A percentile compares a stretch with the other conserved stretches of the same genome.
phyloP scores from a whole-genome alignment of 352 stramenopile species.

The Globisporangium canariense region DNA sequence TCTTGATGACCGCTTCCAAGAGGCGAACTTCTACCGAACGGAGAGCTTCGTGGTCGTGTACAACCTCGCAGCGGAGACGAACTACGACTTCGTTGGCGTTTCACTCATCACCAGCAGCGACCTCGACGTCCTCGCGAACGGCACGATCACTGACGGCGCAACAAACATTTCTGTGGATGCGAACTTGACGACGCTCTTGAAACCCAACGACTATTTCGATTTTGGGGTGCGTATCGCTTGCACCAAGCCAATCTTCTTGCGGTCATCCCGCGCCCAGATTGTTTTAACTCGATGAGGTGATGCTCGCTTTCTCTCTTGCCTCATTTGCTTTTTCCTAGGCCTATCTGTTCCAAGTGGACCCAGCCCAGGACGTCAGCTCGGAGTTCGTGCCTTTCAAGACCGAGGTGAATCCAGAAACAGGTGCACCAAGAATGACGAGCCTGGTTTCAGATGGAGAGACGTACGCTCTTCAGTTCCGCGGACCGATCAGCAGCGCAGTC shows the following conservation, averaged over 20 bases:
- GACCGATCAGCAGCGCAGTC: conserved; percentile 23
- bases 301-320: background rate
- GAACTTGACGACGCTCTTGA: conserved; percentile 7
- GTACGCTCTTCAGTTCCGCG: conserved; percentile 24
- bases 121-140: conserved; percentile 5
- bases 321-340: conserved; percentile 16
- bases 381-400: conserved; percentile 12
- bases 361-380: background rate
- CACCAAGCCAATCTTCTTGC: background rate
- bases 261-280: too few relatives aligned
- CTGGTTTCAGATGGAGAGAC: conserved; percentile 10
- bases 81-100: conserved; percentile 51
- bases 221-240: conserved; percentile 34
- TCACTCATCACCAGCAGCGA: conserved; percentile 23
- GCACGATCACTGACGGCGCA: conserved; percentile 24
- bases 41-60: conserved; percentile 19
- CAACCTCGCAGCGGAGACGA: conserved; percentile 34
- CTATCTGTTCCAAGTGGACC: conserved; percentile 52
- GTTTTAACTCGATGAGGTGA: background rate
- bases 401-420: background rate
- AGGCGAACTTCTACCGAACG: conserved; percentile 21
- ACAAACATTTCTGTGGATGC: conserved; percentile 23
- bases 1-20: conserved; percentile 19
- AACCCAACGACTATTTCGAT: conserved; percentile 30
- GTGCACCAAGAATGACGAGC: conserved; percentile 8